These are phyloP conservation scores for Boletellus ananiceps DNA, from an alignment of 768 basidiomycete species.

Conservation along the genomic window DNA sequence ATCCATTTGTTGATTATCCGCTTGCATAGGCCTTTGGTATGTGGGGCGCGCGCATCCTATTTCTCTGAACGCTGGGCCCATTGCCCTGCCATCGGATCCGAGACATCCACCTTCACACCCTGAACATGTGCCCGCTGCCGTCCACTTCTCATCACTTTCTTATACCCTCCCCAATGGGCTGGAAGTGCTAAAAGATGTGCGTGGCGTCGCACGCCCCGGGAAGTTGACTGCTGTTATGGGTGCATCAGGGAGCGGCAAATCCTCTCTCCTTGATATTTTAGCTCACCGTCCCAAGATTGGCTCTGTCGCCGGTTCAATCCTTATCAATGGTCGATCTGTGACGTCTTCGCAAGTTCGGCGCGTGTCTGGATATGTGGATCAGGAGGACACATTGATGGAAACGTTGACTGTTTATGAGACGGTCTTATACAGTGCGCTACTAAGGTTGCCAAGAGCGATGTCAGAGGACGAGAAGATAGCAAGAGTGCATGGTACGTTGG, in stretches of 20 bases:
- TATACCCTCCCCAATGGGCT: conserved; percentile 64
- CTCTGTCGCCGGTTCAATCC: conserved; percentile 59
- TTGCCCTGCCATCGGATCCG: conserved; percentile 84
- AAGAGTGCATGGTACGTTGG: conserved; percentile 91
- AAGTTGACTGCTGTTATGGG: conserved; percentile 96
- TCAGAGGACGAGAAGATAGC: conserved; percentile 92
- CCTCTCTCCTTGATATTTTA: conserved; percentile 93
- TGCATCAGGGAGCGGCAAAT: conserved; percentile 94
- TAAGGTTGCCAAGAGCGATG: conserved; percentile 93
- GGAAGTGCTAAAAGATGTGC: conserved; percentile 73
- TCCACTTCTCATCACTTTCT: conserved; percentile 85
- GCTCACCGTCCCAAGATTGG: conserved; percentile 89
- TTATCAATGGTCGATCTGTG: conserved; percentile 84
- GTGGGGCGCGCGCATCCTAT: conserved; percentile 61
- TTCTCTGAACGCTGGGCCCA: conserved; percentile 52
- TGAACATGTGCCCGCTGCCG: conserved; percentile 88
- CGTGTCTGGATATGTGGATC: conserved; percentile 94
- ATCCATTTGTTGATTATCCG: not conserved
- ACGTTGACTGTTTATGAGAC: conserved; percentile 99
- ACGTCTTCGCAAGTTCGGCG: conserved; percentile 71
- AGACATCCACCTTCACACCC: conserved; percentile 48
- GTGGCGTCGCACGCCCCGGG: conserved; percentile 81
- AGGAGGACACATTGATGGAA: conserved; percentile 96
- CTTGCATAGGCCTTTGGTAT: conserved; percentile 76
- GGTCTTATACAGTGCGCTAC: conserved; percentile 85